Base-by-base conservation (phyloP, 139 green algal species). In the Ettlia oleoabundans region DNA sequence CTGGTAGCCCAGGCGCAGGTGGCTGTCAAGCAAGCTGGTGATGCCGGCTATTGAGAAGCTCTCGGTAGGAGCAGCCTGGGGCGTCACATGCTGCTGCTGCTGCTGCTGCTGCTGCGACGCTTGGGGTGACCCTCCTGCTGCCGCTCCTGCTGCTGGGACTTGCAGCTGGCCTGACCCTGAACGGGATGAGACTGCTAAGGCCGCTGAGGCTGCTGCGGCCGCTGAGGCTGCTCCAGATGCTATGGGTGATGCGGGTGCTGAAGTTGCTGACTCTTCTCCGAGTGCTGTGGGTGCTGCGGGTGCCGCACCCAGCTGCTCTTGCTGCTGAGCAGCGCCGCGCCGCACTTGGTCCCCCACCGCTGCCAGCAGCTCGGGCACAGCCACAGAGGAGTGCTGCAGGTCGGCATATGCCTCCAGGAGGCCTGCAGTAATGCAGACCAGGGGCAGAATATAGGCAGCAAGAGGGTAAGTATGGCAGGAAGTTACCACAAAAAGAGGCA, bases 281-380 rank as follows among this genome's bases (percentile, higher is more conserved):
- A 30, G 28, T 47, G 73, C 52, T 33, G 73, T 35, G 3, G 55
- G 26, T n/a, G 35, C 35, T 38, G 2, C 37, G 2, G 28, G 15
- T 2, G 53, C 35, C 22, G 24, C 51, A 22, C 9, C 22, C 72
- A 28, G 8, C 73, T 51, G 52, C 55, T 69, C 76, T 41, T 74
- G 76, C 42, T 47, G 33, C 62, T 30, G 38, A 6, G 62, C 76
- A 30, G 62, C 41, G 8, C 42, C 35, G 21, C 68, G 38, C 24
- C 82, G 87, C 43, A 90, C 84, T 71, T 92, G 88, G 28, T 88
- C 64, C 3, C 71, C 82, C 30, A 74, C 72, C 0, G 87, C 80
- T 47, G n/a, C 38, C 24, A 92, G 68, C 26, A 92, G 78, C 66
- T 92, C 88, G 15, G 84, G 84, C 7, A 90, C 75, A 24, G 85